Conservation (phyloP, 2,329 filamentous ascomycete genomes). For the Aspergillus caelatus region DNA sequence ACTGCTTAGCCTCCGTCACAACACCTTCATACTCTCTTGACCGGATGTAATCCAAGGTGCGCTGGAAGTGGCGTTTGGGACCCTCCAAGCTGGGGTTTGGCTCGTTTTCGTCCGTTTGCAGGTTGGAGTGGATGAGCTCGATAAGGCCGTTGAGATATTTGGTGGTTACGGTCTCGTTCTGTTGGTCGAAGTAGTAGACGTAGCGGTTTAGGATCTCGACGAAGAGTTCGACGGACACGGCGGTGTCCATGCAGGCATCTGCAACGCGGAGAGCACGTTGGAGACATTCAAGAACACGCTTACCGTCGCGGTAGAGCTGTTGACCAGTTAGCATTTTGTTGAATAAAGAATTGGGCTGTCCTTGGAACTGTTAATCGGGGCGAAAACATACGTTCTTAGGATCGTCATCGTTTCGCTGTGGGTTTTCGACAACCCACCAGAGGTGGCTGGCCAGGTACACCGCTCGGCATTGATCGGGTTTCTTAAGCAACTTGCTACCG, state of each 20-base stretch:
- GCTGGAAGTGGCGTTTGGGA: constrained; percentile 89
- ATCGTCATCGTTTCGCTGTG: constrained; percentile 76
- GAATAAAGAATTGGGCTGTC: background rate
- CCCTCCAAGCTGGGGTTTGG: constrained; percentile 77
- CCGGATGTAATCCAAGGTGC: constrained; percentile 91
- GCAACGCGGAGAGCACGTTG: constrained; percentile 94
- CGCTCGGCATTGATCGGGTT: constrained; percentile 95
- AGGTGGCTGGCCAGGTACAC: constrained; percentile 96
- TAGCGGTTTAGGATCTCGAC: constrained; percentile 98
- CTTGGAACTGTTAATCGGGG: constrained; percentile 21
- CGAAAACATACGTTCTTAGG: constrained; percentile 68
- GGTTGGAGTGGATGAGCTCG: constrained; percentile 95
- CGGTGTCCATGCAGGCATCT: constrained; percentile 98
- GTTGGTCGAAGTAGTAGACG: constrained; percentile 98
- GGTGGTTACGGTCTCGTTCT: constrained; percentile 96
- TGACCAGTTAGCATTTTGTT: background rate
- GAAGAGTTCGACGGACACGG: constrained; percentile 95
- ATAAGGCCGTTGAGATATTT: constrained; percentile 98
- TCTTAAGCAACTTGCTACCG: constrained; percentile 93
- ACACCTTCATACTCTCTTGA: constrained; percentile 92
- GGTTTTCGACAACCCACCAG: constrained; percentile 93
- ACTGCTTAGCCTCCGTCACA: constrained; percentile 65
- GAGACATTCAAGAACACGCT: constrained; percentile 92
- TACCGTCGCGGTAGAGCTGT: constrained; percentile 93
- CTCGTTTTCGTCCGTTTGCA: constrained; percentile 73